These are phyloP conservation scores for Trichosporon faecale DNA, from an alignment of 1,284 basidiomycete genomes.

Conservation along the genomic window DNA sequence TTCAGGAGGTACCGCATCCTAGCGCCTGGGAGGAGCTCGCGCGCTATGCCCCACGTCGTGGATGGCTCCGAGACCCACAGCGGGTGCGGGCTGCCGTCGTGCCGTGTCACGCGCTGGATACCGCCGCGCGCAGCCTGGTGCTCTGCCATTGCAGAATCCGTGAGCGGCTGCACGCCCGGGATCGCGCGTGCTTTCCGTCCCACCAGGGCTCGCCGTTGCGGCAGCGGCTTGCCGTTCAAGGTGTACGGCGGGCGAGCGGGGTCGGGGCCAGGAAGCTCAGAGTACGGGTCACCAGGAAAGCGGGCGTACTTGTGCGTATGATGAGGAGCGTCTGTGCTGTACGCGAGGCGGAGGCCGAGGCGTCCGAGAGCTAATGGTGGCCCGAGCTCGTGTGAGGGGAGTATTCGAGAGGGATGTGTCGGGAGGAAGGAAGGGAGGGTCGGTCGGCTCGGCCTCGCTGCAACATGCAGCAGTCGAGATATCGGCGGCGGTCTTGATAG, in stretches of 20 bases:
- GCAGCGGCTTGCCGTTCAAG: not conserved
- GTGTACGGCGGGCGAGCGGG: not conserved
- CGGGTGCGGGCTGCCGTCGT: not conserved
- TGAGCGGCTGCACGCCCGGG: not conserved
- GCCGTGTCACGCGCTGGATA: not conserved
- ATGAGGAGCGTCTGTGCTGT: not conserved
- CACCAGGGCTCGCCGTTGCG: not conserved
- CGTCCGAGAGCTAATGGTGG: not conserved
- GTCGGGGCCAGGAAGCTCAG: not conserved
- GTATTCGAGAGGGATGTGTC: too few species aligned
- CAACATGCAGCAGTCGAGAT: not conserved
- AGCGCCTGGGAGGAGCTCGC: not conserved
- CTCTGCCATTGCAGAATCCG: not conserved
- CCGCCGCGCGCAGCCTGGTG: not conserved
- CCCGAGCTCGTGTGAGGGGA: not conserved
- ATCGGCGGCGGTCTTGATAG: not conserved
- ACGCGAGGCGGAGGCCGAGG: not conserved
- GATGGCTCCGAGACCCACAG: not conserved
- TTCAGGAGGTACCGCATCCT: not conserved
- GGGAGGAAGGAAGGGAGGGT: not conserved
- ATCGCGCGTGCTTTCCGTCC: not conserved
- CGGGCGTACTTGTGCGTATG: not conserved
- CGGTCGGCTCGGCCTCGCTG: not conserved
- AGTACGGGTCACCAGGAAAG: slow-evolving; percentile 1
- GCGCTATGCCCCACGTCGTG: not conserved